phyloP scores from a whole-genome alignment of 2,329 filamentous ascomycete species.

The Trichophyton verrucosum region DNA sequence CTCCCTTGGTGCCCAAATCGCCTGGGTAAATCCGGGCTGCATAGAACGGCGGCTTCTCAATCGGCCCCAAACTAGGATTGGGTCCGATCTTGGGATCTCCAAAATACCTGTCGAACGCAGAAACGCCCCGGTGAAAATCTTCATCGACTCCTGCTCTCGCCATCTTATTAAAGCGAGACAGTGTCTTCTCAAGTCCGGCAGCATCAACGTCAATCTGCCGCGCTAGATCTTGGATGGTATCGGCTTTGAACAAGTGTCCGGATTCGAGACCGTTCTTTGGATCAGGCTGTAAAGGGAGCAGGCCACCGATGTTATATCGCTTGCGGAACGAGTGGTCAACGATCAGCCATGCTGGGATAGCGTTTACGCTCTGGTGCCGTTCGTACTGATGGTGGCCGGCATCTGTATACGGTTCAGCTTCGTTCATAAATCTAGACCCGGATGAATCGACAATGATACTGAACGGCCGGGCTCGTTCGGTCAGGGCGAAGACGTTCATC shows the following conservation, averaged over 20 bases:
- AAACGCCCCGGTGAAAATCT: constrained; percentile 25
- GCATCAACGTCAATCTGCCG: constrained; percentile 16
- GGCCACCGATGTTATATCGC: constrained; percentile 18
- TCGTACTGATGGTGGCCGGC: constrained; percentile 17
- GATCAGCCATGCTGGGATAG: constrained; percentile 24
- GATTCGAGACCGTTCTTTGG: constrained; percentile 12
- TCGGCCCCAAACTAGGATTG: constrained; percentile 23
- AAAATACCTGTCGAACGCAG: constrained; percentile 22
- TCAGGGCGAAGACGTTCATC: constrained; percentile 16
- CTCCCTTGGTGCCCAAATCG: constrained; percentile 30
- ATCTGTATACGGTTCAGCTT: constrained; percentile 23
- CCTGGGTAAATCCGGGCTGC: constrained; percentile 27
- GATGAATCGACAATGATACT: constrained; percentile 25
- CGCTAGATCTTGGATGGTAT: constrained; percentile 19
- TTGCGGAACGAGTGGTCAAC: constrained; percentile 23
- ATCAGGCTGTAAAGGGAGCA: constrained; percentile 13
- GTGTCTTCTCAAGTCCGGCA: constrained; percentile 15
- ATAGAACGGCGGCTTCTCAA: constrained; percentile 23
- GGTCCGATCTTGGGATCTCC: constrained; percentile 21
- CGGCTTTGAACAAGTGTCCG: constrained; percentile 18
- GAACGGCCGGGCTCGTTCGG: constrained; percentile 23
- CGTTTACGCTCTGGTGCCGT: constrained; percentile 8
- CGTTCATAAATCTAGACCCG: constrained; percentile 26
- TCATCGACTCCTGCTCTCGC: constrained; percentile 20
- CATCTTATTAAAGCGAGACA: constrained; percentile 22